Conservation (phyloP, 768 basidiomycete genomes). For the Amanita molliuscula region DNA sequence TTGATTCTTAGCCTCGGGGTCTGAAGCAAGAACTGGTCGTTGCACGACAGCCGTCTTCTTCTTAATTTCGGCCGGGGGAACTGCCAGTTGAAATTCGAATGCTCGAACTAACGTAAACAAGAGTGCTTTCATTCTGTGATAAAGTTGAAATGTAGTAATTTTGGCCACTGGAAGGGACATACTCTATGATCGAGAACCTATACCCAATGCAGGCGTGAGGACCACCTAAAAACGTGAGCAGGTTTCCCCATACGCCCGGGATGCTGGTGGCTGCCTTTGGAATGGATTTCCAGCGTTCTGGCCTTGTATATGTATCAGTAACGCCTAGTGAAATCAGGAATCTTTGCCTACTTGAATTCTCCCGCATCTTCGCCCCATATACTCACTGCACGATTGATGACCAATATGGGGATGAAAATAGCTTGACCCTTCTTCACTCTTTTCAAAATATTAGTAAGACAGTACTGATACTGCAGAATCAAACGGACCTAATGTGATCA, state of each 20-base stretch:
- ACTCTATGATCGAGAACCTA: constrained; percentile 54
- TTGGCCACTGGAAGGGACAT: constrained; percentile 12
- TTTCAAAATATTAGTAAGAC: neutral
- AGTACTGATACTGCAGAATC: neutral
- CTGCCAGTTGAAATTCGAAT: constrained; percentile 41
- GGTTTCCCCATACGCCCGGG: constrained; percentile 52
- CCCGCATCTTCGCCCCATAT: constrained; percentile 56
- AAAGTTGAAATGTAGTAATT: neutral
- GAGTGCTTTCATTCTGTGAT: constrained; percentile 25
- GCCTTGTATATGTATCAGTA: constrained; percentile 23
- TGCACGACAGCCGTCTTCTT: constrained; percentile 25
- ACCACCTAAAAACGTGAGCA: constrained; percentile 55
- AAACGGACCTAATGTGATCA: constrained; percentile 27
- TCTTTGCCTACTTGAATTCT: constrained; percentile 42
- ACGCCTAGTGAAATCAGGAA: neutral
- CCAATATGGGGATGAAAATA: constrained; percentile 38
- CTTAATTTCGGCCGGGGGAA: constrained; percentile 25
- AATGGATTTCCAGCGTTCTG: constrained; percentile 48
- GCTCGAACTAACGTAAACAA: constrained; percentile 31
- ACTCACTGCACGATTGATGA: constrained; percentile 37
- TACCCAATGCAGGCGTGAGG: constrained; percentile 60
- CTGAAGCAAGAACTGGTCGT: constrained; percentile 33
- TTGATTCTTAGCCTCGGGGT: constrained; percentile 30
- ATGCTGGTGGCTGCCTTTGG: constrained; percentile 33
- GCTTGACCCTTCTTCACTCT: constrained; percentile 36